Conservation (phyloP, 2,329 filamentous ascomycete genomes). For the Sclerotinia spermophila region DNA sequence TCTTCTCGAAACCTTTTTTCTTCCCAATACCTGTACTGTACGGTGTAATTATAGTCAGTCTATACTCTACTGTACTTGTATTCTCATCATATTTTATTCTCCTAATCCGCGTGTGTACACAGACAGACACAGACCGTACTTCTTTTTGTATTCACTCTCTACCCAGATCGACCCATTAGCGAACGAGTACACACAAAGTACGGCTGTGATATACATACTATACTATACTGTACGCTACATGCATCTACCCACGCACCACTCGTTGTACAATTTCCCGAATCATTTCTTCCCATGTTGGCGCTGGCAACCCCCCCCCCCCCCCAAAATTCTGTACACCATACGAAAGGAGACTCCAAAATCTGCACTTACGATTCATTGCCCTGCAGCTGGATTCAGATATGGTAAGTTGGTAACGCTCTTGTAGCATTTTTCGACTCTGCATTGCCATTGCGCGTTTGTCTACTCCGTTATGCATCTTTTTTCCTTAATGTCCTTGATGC, state of each 20-base stretch:
- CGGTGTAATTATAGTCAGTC: too few species aligned
- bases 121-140: too few species aligned
- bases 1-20: neutral
- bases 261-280: neutral
- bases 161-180: neutral
- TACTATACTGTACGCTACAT: neutral
- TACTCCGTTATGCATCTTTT: neutral
- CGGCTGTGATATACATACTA: neutral
- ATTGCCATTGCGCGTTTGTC: neutral
- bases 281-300: neutral
- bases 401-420: neutral
- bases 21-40: neutral
- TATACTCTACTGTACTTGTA: neutral
- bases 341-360: neutral
- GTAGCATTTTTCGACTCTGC: neutral
- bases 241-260: conserved; percentile 3
- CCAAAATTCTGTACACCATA: neutral
- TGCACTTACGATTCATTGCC: neutral
- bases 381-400: neutral
- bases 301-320: too few species aligned
- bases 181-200: neutral
- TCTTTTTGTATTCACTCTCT: neutral
- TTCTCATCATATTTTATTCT: neutral
- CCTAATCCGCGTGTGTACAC: neutral
- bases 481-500: neutral